Base-by-base conservation (phyloP, 371 early-diverging fungal genomes). In the Saksenaea vasiformis region DNA sequence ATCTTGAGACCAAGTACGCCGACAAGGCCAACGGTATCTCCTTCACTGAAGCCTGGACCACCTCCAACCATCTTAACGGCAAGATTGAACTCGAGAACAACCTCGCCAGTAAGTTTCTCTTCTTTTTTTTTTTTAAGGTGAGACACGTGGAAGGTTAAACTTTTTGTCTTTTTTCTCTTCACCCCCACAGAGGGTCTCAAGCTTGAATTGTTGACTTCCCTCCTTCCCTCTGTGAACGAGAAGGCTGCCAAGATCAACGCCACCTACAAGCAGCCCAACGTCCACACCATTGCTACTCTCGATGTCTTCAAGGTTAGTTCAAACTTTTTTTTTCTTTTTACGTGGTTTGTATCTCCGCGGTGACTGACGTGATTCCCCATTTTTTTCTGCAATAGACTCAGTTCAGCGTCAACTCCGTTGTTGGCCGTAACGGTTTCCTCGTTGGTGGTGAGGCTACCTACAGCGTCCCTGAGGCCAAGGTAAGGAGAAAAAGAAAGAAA, bases 1-100 rank as follows among this genome's bases (percentile, higher is more conserved):
- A 98, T 74, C 85, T 98, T 73, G 96, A 96, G 90, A 91, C 91
- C 83, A 98, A 97, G 89, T 97, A 94, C 77, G 78, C 89, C 65
- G 94, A 97, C 87, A 93, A 91, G 86, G 79, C 90, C 73, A 92
- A 91, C 70, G 97, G 97, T 77, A 78, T 96, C 39, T 90, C 95
- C 69, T 85, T 96, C 82, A 98, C 98, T 70, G 94, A 95, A 81
- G 85, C 93, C 66, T 96, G 96, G 96, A 95, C 93, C 77, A 95
- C 96, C 70, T 83, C 84, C 79, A 97, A 97, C 87, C 87, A 92
- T 64, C 82, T 98, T 56, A 91, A 92, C 73, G 91, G 90, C 73
- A 90, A 95, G 85, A 84, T 97, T 65, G 98, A 98, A 83, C 87
- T 96, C 24, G 90, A 90, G 74, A 94, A 99, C 90, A 88, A 91